A percentile compares a stretch with the other conserved stretches of the same genome.
Evolutionary conservation across 2,329 filamentous ascomycete genomes (phyloP).

Genomic region (Fusarium nurragi): DNA sequence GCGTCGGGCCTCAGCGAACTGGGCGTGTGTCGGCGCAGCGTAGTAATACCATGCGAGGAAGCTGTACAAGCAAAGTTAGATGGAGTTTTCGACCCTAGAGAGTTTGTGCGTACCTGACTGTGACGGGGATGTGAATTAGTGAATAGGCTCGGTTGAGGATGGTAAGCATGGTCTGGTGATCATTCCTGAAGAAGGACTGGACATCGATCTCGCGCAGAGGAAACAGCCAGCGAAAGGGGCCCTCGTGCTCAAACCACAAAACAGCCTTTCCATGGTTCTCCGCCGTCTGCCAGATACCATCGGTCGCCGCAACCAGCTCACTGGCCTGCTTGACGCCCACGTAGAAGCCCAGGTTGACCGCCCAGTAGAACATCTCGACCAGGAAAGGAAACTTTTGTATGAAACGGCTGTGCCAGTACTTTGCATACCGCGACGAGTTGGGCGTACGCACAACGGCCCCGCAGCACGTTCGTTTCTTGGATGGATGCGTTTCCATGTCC

Average conservation of each 20-base stretch:
- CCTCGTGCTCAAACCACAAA: conserved; percentile 64
- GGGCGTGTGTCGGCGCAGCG: conserved; percentile 55
- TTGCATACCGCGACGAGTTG: conserved; percentile 69
- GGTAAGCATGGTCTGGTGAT: conserved; percentile 62
- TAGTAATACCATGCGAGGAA: conserved; percentile 73
- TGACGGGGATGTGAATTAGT: conserved; percentile 68
- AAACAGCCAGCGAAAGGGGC: conserved; percentile 60
- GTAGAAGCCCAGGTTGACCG: conserved; percentile 72
- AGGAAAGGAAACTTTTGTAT: conserved; percentile 74
- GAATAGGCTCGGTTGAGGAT: conserved; percentile 68
- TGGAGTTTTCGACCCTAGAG: neutral
- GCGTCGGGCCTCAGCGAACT: conserved; percentile 51
- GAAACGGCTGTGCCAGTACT: conserved; percentile 68
- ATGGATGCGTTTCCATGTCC: conserved; percentile 46
- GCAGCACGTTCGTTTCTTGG: conserved; percentile 62
- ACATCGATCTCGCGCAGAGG: conserved; percentile 62
- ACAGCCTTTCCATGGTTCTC: conserved; percentile 64
- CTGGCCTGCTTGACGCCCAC: conserved; percentile 42
- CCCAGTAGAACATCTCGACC: conserved; percentile 80
- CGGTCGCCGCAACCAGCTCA: conserved; percentile 49
- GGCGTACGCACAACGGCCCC: conserved; percentile 62
- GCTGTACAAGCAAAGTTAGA: conserved; percentile 46
- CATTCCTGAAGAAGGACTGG: conserved; percentile 66
- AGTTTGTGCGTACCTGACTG: conserved; percentile 57
- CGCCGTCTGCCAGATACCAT: conserved; percentile 63